Evolutionary conservation across 768 basidiomycete genomes (phyloP), one percentile per base, ranked within the genome.

Genomic region (Russula foetens): DNA sequence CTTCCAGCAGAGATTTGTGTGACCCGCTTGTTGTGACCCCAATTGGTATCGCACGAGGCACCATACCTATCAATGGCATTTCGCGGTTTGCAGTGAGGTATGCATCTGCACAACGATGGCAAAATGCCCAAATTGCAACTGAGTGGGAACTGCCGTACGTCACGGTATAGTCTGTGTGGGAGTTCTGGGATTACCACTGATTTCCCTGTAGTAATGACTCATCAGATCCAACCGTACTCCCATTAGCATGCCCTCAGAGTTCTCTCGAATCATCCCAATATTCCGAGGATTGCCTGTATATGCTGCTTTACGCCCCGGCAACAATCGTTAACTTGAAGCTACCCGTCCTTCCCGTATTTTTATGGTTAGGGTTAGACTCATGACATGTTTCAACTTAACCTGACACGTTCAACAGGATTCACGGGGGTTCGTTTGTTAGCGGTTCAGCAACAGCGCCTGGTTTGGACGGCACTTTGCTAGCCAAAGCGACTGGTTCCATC

Each of bases 201-300:
- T 50, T 24, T 26, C 35, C 23, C 53, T 29, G 45, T 63, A 87
- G 85, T 4, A 79, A 80, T 63, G 78, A 77, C 17, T 71, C 76
- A 33, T 75, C 77, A 6, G 76, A 87, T 68, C 73, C 75, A 12
- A 75, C 84, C 0, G 73, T 72, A 9, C 73, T 89, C 33, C 90
- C 91, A 21, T 76, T 84, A 4, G 78, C 83, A 8, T 95, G 92
- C 69, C 85, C 88, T 9, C 92, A 93, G 70, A 73, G 74, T 47
- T 72, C 66, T 61, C 73, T 81, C 14, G 75, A 79, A 66, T 63
- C 76, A 31, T 80, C 81, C n/a, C 69, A 71, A 5, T 80, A 74
- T 72, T 78, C 70, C 1, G 92, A 94, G 71, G 89, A 94, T 70
- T 96, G 92, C 70, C 76, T 96, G 48, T 91, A 84, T 23, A 83